Percentiles rank a stretch among this genome's conserved stretches.
Conservation (phyloP, 129 eudicot species). For the Chrysanthemum makinoi region DNA sequence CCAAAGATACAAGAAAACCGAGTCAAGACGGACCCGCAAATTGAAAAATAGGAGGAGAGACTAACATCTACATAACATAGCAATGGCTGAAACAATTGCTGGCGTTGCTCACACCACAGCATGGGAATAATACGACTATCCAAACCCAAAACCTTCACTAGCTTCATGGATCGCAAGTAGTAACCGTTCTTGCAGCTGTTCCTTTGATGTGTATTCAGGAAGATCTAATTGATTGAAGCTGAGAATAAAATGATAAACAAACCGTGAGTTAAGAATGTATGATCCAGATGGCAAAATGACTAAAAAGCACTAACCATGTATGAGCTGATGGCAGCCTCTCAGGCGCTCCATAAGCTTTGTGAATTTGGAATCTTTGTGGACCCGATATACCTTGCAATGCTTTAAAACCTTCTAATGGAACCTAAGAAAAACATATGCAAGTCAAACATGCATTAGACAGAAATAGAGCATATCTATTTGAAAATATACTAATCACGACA, state of each 20-base stretch:
- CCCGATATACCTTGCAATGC: slow-evolving; percentile 99
- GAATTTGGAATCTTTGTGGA: slow-evolving; percentile 95
- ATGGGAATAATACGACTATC: slow-evolving; percentile 31
- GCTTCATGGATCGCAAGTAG: slow-evolving; percentile 97
- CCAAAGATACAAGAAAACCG: neutral
- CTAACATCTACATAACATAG: slow-evolving; percentile 33
- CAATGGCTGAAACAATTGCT: slow-evolving; percentile 23
- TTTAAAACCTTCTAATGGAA: slow-evolving; percentile 93
- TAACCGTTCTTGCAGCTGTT: slow-evolving; percentile 90
- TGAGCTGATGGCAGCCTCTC: slow-evolving; percentile 98
- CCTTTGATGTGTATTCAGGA: slow-evolving; percentile 90
- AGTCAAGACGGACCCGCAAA: neutral
- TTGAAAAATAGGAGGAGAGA: neutral
- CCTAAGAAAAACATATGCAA: slow-evolving; percentile 35
- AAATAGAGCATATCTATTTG: no score
- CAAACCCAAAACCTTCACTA: slow-evolving; percentile 98
- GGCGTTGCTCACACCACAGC: slow-evolving; percentile 15
- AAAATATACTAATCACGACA: no score
- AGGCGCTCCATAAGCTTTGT: slow-evolving; percentile 98
- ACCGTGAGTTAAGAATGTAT: neutral
- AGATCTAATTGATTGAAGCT: slow-evolving; percentile 96
- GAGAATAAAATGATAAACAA: slow-evolving; percentile 1
- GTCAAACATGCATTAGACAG: neutral
- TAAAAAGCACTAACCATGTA: slow-evolving; percentile 63
- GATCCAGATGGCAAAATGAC: neutral